Base-by-base conservation (phyloP, 2,329 filamentous ascomycete species). In the Monilinia fructigena region DNA sequence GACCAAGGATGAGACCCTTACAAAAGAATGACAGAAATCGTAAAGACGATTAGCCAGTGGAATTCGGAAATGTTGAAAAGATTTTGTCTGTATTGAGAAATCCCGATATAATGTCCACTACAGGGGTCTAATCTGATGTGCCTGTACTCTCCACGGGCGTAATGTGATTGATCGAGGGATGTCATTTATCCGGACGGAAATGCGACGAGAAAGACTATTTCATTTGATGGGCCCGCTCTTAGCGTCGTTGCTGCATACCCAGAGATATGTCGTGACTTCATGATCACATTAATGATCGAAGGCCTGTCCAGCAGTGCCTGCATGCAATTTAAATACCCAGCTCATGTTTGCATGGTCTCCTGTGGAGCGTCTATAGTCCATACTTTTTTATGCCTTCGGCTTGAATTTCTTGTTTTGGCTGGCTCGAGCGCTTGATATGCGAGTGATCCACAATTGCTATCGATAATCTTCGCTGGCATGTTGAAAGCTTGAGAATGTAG, bases 161-260 rank as follows among this genome's bases (percentile, higher is more conserved):
- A 7, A 35, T 48, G 12, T 56, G 47, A 50, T 26, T 26, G 38
- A 58, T 45, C 20, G 55, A 58, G 28, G 28, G 20, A 48, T 35
- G 42, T 11, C 20, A 38, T 23, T n/a, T 48, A n/a, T 55, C 10
- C 28, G 53, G 28, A 55, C 20, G 53, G 20, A 26, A 20, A 28
- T 6, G 18, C 20, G 52, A 55, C 8, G 42, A 50, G 26, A 58
- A 12, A 11, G 8, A 18, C 20, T 14, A 38, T 18, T 11, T 11
- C 7, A 10, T n/a, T 60, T 35, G 26, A 28, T 26, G 56, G 56
- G 20, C 16, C 58, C 31, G 31, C 45, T 50, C 58, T 61, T 61
- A 45, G 42, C 42, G 12, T 35, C 38, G 40, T 40, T n/a, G 26
- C 31, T 38, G 28, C n/a, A 50, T 50, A 20, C 14, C 28, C n/a